phyloP scores from a whole-genome alignment of 306 rosid genomes.

The Rubus parviflorus region DNA sequence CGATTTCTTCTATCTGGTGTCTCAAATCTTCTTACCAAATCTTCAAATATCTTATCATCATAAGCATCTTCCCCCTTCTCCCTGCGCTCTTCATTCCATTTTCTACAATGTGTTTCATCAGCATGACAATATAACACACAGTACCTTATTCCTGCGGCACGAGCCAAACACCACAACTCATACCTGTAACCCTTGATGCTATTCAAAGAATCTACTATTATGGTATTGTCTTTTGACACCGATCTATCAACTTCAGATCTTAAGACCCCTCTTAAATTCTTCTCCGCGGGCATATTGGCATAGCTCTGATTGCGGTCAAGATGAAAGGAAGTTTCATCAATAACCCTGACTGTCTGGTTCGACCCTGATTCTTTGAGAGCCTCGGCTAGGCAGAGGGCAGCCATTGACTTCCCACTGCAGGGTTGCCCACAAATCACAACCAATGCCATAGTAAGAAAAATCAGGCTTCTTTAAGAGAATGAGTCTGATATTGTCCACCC shows the following conservation, averaged over 20 bases:
- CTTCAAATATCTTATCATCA: slow-evolving; percentile 68
- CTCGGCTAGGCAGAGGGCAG: slow-evolving; percentile 58
- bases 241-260: slow-evolving; percentile 94
- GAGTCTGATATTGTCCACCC: neutral
- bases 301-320: slow-evolving; percentile 79
- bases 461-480: neutral
- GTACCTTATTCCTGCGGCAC: slow-evolving; percentile 78
- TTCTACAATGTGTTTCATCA: slow-evolving; percentile 63
- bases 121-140: slow-evolving; percentile 78
- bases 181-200: slow-evolving; percentile 89
- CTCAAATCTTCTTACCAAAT: slow-evolving; percentile 84
- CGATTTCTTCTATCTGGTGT: slow-evolving; percentile 80
- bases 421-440: slow-evolving; percentile 96
- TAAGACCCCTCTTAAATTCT: slow-evolving; percentile 86
- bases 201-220: slow-evolving; percentile 81
- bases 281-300: slow-evolving; percentile 86
- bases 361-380: slow-evolving; percentile 64
- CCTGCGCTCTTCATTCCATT: slow-evolving; percentile 78
- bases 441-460: slow-evolving; percentile 58
- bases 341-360: slow-evolving; percentile 51
- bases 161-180: slow-evolving; percentile 96
- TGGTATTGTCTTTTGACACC: slow-evolving; percentile 61
- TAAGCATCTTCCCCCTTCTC: slow-evolving; percentile 63
- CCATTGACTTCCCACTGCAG: slow-evolving; percentile 73
- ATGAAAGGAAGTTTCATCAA: slow-evolving; percentile 75